Evolutionary conservation across 2,329 filamentous ascomycete genomes (phyloP).

Genomic region (Cladosporium sp.): DNA sequence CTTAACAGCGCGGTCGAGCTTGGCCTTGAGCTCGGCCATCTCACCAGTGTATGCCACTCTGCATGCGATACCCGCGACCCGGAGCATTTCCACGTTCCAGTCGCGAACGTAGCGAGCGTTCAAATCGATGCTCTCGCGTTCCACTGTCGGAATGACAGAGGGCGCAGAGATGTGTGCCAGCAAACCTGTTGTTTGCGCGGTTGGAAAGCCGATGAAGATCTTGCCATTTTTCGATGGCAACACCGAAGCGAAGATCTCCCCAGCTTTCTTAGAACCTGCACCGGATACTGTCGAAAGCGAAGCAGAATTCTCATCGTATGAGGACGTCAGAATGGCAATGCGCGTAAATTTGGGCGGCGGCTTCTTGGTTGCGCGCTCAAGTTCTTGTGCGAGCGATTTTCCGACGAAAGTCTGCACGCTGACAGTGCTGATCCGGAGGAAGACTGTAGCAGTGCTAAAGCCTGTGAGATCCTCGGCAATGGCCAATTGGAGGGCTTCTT

Average conservation of each 20-base stretch:
- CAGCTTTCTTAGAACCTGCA: conserved; percentile 48
- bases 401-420: conserved; percentile 70
- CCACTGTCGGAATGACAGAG: conserved; percentile 93
- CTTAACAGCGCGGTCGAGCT: conserved; percentile 35
- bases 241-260: conserved; percentile 84
- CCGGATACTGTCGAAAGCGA: conserved; percentile 51
- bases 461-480: conserved; percentile 67
- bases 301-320: conserved; percentile 72
- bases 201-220: conserved; percentile 96
- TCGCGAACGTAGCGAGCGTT: conserved; percentile 91
- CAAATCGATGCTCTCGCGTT: conserved; percentile 91
- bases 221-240: conserved; percentile 82
- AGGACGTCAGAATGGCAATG: conserved; percentile 82
- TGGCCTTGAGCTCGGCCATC: conserved; percentile 66
- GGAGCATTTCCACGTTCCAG: conserved; percentile 92
- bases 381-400: conserved; percentile 68
- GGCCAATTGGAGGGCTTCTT: conserved; percentile 55
- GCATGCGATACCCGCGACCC: conserved; percentile 83
- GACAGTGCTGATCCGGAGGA: conserved; percentile 81
- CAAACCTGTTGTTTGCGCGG: conserved; percentile 90
- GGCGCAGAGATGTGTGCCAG: conserved; percentile 92
- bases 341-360: conserved; percentile 83
- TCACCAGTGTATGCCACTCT: conserved; percentile 82
- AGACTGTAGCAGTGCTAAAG: conserved; percentile 70
- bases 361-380: conserved; percentile 95